Base-by-base conservation (phyloP, 305 asterid genomes). In the Fraxinus baroniana region DNA sequence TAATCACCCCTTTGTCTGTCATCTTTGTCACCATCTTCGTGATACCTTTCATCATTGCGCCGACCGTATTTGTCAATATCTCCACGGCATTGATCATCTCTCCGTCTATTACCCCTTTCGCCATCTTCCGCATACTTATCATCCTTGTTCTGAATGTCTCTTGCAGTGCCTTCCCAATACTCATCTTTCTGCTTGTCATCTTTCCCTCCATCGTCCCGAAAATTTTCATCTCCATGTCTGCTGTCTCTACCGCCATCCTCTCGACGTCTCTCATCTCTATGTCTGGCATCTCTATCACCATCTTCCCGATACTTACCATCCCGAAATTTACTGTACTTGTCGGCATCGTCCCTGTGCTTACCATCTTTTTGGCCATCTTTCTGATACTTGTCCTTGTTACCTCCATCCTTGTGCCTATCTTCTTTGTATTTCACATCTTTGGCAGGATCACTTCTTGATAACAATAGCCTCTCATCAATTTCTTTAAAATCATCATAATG, bases 401-500 rank as follows among this genome's bases (percentile, higher is more conserved):
- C 18, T 28, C 37, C 74, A 4, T 68, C 74, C n/a, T 84, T 91
- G 84, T 89, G 90, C 87, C 91, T 91, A 76, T 90, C 97, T 84
- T 92, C 97, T 87, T 83, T 91, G 86, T 86, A 81, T 85, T 87
- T 94, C 44, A 88, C 90, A 86, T 91, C 97, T 89, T 90, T 90
- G 46, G 87, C 85, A 80, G 86, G 97, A 62, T 94, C 98, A 75
- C 90, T 83, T 87, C 90, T 94, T 20, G 93, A 88, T 74, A 95
- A 82, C 83, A 83, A 24, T 46, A 90, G 89, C 73, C 86, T 92
- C 82, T 89, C 95, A 74, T 89, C 94, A 74, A 24, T 68, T 68
- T 28, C 74, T 68, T 68, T 68, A 30, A 4, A 68, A 26, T 68
- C 74, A 12, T 68, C 18, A 17, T 24, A 68, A 28, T 68, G 74